Base-by-base conservation (phyloP, 495 filamentous ascomycete genomes). In the Penicillium herquei region DNA sequence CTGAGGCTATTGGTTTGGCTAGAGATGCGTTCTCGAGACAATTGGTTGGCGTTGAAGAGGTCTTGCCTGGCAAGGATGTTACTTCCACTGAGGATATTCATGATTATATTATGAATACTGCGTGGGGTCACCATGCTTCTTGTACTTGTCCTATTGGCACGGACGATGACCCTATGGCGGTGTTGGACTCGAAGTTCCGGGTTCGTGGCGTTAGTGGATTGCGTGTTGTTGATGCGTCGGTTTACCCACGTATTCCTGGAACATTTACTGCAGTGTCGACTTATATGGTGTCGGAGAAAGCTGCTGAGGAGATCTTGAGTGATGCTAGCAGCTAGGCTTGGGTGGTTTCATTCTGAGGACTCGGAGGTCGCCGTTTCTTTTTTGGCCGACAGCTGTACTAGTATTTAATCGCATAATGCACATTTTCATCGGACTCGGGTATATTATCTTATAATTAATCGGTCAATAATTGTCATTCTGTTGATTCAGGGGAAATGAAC, bases 211-310 rank as follows among this genome's bases (percentile, higher is more conserved):
- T 81, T 0, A 60, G 70, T 12, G 74, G 79, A 1, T 56, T 87
- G 57, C 70, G 85, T 39, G 83, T 87, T 34, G 84, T 87, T 6
- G 85, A 87, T 70, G 84, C 83, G 5, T 77, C 71, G 18, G 81
- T 82, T 1, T 85, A 77, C 50, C 83, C 83, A n/a, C 62, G 69
- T 30, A 83, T 82, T 45, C 82, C 81, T 30, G 85, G 85, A 2
- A 78, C 77, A 32, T 87, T 84, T 53, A 80, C 81, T 30, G 73
- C 72, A 17, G 64, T 81, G 33, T 77, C 84, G 12, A 83, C 81
- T 0, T 86, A 83, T 59, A 84, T 86, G 76, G 63, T 87, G 16
- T 75, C 71, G n/a, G 80, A 83, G 64, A 87, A 87, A 77, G 85
- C 84, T 2, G 75, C 82, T 0, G 84, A 82, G 17, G 57, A 55